Base-by-base conservation (phyloP, 148 eudicot genomes). In the Rhododendron ovatum region DNA sequence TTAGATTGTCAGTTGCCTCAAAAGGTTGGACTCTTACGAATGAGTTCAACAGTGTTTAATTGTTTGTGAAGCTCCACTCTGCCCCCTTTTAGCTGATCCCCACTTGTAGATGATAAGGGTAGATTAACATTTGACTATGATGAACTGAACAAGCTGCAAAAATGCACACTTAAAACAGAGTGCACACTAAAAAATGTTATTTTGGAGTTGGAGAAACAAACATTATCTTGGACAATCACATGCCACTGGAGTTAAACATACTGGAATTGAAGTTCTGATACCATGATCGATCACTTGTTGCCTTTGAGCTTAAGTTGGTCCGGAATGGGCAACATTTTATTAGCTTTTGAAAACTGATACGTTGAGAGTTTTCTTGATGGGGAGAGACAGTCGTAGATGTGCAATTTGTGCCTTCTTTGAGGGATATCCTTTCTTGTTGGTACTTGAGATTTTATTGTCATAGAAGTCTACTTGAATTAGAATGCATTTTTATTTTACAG, bases 261-360 rank as follows among this genome's bases (percentile, higher is more conserved):
- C 48, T 22, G 55, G 28, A 12, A 45, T 22, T 45, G 28, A 45
- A 78, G 55, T 78, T 24, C 18, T 24, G 55, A 47, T 78, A n/a
- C 81, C 57, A n/a, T 78, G 81, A 5, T 77, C 10, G 93, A 14
- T 79, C 30, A n/a, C 57, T 24, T 7, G 28, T 45, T 45, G 14
- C 41, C 37, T 35, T n/a, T 30, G 26, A 43, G 80, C 80, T 47
- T 24, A 78, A 78, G 50, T 22, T 43, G 82, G 50, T 78, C 26
- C 22, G 20, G 26, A 48, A 79, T 79, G 59, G 57, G 20, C 33
- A 50, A 12, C 13, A 43, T 11, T 37, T 39, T 47, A 24, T 78
- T 22, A 78, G 74, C 48, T 59, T 35, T 26, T 47, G 13, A 20
- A 41, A 39, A 65, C 57, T 63, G 33, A 37, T 61, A 37, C 35